Evolutionary conservation across 2,329 filamentous ascomycete genomes (phyloP).

Genomic region (Pseudogymnoascus sp.): DNA sequence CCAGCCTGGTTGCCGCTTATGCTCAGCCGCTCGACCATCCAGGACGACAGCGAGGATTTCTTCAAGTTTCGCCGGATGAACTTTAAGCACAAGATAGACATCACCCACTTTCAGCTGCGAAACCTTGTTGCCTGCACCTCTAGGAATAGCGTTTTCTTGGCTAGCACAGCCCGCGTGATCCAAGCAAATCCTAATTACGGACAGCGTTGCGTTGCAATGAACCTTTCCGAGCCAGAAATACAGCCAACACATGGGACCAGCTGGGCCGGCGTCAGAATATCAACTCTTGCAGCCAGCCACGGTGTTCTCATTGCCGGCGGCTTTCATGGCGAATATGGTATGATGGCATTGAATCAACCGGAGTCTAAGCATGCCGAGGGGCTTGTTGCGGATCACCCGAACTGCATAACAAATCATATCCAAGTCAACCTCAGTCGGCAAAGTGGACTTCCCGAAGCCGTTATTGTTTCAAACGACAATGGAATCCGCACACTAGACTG

Average conservation of each 20-base stretch:
- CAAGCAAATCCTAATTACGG: conserved; percentile 40
- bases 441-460: conserved; percentile 44
- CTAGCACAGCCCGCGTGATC: conserved; percentile 41
- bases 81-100: conserved; percentile 42
- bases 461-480: conserved; percentile 56
- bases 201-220: conserved; percentile 18
- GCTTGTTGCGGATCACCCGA: conserved; percentile 40
- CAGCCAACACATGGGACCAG: conserved; percentile 18
- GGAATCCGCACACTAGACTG: conserved; percentile 52
- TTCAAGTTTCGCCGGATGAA: conserved; percentile 53
- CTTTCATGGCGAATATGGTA: conserved; percentile 32
- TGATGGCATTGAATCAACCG: conserved; percentile 27
- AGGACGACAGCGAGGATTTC: conserved; percentile 32
- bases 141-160: conserved; percentile 49
- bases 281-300: conserved; percentile 27
- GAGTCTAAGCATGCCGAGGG: conserved; percentile 29
- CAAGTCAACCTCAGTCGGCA: conserved; percentile 47
- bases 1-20: not conserved
- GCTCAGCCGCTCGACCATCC: conserved; percentile 12
- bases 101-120: conserved; percentile 60
- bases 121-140: conserved; percentile 52
- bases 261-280: conserved; percentile 23
- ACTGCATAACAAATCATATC: conserved; percentile 58
- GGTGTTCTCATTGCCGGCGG: conserved; percentile 33
- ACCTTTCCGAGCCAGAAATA: conserved; percentile 23